phyloP scores from a whole-genome alignment of 139 green algal species.

The Chlorella sp. region DNA sequence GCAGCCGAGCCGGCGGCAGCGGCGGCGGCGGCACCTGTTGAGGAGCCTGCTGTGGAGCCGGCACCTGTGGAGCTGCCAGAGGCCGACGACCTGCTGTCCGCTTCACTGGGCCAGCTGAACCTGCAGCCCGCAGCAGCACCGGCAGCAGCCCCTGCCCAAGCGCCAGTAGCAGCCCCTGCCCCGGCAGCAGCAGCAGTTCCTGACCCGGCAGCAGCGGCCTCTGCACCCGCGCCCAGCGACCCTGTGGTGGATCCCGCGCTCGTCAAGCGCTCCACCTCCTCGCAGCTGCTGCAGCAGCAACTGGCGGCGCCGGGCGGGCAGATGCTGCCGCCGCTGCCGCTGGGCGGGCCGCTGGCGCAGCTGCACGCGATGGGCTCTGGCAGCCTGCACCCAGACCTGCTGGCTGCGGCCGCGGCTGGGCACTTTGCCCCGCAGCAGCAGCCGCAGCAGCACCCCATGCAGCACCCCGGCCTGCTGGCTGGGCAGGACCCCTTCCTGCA shows the following conservation, averaged over 20 bases:
- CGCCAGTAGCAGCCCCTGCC: neutral
- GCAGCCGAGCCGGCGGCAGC: conserved; percentile 7
- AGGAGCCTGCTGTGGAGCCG: neutral
- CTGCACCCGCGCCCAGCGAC: neutral
- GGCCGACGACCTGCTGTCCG: conserved; percentile 18
- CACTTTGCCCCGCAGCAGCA: conserved; percentile 11
- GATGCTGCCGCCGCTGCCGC: conserved; percentile 4
- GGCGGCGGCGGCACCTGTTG: neutral
- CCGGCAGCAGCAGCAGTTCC: neutral
- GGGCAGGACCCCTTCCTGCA: conserved; percentile 10
- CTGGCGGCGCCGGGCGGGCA: neutral
- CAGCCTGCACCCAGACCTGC: neutral
- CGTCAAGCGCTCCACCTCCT: conserved; percentile 8
- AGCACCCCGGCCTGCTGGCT: conserved; percentile 14
- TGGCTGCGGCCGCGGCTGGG: neutral
- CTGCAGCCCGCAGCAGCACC: neutral
- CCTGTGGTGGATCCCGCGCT: conserved; percentile 20
- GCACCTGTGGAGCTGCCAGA: conserved; percentile 12
- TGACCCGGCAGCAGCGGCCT: neutral
- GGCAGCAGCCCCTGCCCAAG: neutral
- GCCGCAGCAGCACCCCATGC: neutral
- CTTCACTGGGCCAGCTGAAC: neutral
- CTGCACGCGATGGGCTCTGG: conserved; percentile 9
- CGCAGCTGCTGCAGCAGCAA: neutral
- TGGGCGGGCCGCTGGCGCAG: conserved; percentile 26